phyloP scores from a whole-genome alignment of 176 grass and related monocot genomes.

The Guadua angustifolia region DNA sequence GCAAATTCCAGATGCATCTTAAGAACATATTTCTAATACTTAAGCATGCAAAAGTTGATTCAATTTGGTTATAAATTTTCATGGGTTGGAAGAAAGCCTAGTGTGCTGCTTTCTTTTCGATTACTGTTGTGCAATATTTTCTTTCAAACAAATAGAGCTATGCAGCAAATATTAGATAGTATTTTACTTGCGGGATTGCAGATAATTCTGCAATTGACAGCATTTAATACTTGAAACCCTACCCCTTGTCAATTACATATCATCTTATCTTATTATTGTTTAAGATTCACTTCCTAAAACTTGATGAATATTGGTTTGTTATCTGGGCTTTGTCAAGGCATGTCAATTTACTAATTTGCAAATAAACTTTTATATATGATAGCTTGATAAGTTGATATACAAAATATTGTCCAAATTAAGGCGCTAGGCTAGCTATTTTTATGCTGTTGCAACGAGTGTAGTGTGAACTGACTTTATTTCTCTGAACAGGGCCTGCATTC shows the following conservation, averaged over 20 bases:
- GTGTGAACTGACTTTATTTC: constrained; percentile 37
- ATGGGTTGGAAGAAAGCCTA: constrained; percentile 3
- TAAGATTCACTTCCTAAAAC: constrained; percentile 11
- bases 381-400: not conserved
- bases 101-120: constrained; percentile 18
- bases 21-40: constrained; percentile 3
- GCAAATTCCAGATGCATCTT: constrained; percentile 17
- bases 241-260: not conserved
- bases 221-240: constrained; percentile 7
- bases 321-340: constrained; percentile 1
- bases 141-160: constrained; percentile 3
- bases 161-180: constrained; percentile 19
- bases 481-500: not conserved
- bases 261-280: constrained; percentile 14
- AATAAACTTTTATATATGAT: constrained; percentile 20
- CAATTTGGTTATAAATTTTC: not conserved
- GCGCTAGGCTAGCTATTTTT: constrained; percentile 21
- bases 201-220: not conserved
- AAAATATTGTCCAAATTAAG: constrained; percentile 8
- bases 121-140: not conserved
- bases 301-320: not conserved
- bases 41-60: constrained; percentile 25
- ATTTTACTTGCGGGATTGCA: constrained; percentile 1
- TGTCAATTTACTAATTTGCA: not conserved
- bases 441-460: constrained; percentile 25